phyloP scores from a whole-genome alignment of 1,284 basidiomycete species.

The Baeospora myosura region DNA sequence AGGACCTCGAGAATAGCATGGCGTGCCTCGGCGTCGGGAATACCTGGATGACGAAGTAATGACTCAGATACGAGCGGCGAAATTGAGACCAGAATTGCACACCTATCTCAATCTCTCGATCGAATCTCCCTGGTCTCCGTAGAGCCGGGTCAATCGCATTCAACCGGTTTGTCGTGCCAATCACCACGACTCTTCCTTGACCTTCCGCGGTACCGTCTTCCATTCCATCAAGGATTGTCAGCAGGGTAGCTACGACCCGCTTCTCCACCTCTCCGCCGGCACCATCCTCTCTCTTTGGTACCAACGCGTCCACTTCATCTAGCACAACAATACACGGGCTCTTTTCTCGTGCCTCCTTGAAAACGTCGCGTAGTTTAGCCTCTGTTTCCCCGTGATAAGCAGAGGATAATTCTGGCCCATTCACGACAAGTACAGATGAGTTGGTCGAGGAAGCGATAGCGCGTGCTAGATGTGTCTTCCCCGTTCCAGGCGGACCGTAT shows the following conservation, averaged over 20 bases:
- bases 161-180: constrained; percentile 95
- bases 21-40: constrained; percentile 83
- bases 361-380: constrained; percentile 82
- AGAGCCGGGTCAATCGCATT: constrained; percentile 97
- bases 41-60: constrained; percentile 44
- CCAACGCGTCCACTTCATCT: constrained; percentile 95
- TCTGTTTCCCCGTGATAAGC: constrained; percentile 98
- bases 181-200: constrained; percentile 74
- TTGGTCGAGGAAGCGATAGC: constrained; percentile 79
- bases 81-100: constrained; percentile 13
- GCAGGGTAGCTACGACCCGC: constrained; percentile 88
- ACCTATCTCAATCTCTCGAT: constrained; percentile 97
- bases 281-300: constrained; percentile 83
- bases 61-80: too few relatives aligned
- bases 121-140: constrained; percentile 89
- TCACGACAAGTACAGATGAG: constrained; percentile 81
- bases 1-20: constrained; percentile 80
- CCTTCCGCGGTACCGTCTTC: constrained; percentile 43
- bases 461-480: constrained; percentile 89
- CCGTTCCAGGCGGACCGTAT: constrained; percentile 90
- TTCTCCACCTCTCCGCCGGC: constrained; percentile 92
- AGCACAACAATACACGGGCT: constrained; percentile 91
- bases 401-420: constrained; percentile 91
- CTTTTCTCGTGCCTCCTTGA: constrained; percentile 73
- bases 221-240: constrained; percentile 96